Evolutionary conservation across 2,329 filamentous ascomycete species (phyloP).

Genomic region (Claviceps capensis): DNA sequence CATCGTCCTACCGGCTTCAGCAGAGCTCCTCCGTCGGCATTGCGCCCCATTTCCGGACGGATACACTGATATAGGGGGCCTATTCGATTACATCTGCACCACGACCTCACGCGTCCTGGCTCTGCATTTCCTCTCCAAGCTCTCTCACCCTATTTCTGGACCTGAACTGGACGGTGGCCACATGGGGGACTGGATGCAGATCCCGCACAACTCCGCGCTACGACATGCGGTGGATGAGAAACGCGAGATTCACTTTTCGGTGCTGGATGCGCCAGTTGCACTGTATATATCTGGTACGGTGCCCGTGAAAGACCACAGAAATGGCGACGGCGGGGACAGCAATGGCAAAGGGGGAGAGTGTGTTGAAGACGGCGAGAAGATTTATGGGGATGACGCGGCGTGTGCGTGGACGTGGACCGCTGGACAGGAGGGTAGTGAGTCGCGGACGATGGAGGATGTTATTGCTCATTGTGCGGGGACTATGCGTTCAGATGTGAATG

Average conservation of each 20-base stretch:
- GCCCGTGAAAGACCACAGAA: background rate
- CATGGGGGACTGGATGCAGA: constrained; percentile 15
- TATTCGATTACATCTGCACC: constrained; percentile 32
- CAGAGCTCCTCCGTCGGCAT: constrained; percentile 18
- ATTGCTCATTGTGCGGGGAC: constrained; percentile 8
- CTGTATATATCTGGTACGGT: constrained; percentile 11
- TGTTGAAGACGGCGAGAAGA: too few species aligned
- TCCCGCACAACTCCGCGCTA: constrained; percentile 20
- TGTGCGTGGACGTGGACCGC: constrained; percentile 18
- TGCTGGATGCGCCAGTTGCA: constrained; percentile 11
- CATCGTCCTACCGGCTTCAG: constrained; percentile 24
- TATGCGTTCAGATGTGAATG: background rate
- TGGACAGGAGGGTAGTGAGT: constrained; percentile 6
- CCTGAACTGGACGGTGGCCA: background rate
- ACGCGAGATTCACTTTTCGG: constrained; percentile 19
- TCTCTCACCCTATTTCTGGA: constrained; percentile 3
- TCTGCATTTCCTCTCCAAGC: constrained; percentile 18
- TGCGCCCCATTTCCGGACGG: constrained; percentile 31
- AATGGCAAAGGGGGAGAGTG: too few species aligned
- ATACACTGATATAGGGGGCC: constrained; percentile 30
- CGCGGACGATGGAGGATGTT: constrained; percentile 11
- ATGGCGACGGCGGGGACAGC: background rate
- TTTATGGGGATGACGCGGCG: too few species aligned
- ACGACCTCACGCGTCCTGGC: constrained; percentile 28
- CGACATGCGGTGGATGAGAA: constrained; percentile 13